These are phyloP conservation scores for Castanea sativa DNA, from an alignment of 306 rosid species.

Conservation along the genomic window DNA sequence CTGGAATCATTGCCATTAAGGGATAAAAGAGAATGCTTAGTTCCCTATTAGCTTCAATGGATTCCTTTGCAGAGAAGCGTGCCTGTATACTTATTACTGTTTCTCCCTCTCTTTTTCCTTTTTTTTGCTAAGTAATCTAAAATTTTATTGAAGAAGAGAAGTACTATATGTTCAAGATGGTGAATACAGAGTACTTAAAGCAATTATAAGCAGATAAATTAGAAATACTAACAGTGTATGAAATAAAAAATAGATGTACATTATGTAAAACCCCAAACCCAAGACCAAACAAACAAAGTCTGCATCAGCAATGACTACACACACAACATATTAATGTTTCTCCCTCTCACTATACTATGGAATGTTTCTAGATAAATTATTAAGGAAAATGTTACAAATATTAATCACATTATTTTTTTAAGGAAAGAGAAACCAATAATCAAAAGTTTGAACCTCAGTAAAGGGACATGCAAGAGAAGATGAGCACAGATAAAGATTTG, in stretches of 20 bases:
- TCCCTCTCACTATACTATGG: neutral
- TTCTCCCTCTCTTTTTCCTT: neutral
- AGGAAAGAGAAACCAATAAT: constrained; percentile 3
- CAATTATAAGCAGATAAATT: too few relatives aligned
- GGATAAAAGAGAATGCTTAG: neutral
- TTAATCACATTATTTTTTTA: neutral
- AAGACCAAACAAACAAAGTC: too few relatives aligned
- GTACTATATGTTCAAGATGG: too few relatives aligned
- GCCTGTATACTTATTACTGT: neutral
- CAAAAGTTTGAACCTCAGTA: constrained; percentile 17
- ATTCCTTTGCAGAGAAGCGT: neutral
- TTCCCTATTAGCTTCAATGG: neutral
- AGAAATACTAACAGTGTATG: too few relatives aligned
- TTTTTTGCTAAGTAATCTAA: too few relatives aligned
- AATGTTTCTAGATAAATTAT: neutral
- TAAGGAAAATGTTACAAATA: neutral
- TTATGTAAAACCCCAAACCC: too few relatives aligned
- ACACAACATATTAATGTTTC: neutral
- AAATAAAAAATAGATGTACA: too few relatives aligned
- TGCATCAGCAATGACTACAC: too few relatives aligned
- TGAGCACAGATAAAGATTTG: constrained; percentile 9
- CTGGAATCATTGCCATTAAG: neutral
- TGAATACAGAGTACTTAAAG: too few relatives aligned
- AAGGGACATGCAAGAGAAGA: neutral
- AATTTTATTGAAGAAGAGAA: too few relatives aligned